These are phyloP conservation scores for Penicillium concentricum DNA, from an alignment of 2,329 filamentous ascomycete species.

Conservation along the genomic window DNA sequence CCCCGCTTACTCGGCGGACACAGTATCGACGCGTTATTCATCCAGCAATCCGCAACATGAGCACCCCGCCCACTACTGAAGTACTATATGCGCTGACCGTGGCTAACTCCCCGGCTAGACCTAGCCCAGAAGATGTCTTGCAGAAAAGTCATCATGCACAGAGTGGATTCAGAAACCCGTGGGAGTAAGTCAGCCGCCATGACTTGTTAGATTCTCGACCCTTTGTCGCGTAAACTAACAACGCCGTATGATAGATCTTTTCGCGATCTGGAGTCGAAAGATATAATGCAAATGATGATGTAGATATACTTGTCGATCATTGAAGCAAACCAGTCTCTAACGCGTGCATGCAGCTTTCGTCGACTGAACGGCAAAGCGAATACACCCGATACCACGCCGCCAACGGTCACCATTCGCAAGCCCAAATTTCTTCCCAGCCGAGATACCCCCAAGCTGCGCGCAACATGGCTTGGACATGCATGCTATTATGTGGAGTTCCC, in stretches of 20 bases:
- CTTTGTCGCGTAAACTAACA: constrained; percentile 10
- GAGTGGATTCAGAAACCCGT: constrained; percentile 45
- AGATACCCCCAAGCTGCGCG: constrained; percentile 62
- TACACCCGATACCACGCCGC: constrained; percentile 61
- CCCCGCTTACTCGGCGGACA: constrained; percentile 22
- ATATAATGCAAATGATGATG: constrained; percentile 18
- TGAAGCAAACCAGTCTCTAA: neutral
- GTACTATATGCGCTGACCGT: constrained; percentile 45
- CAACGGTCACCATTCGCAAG: constrained; percentile 64
- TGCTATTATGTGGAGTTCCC: constrained; percentile 93
- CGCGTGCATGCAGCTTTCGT: constrained; percentile 25
- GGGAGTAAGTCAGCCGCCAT: constrained; percentile 34
- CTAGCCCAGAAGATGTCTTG: constrained; percentile 40
- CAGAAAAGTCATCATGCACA: constrained; percentile 42
- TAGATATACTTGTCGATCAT: constrained; percentile 7
- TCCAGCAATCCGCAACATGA: constrained; percentile 34
- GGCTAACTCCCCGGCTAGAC: constrained; percentile 33
- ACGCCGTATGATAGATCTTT: constrained; percentile 16
- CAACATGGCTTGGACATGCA: constrained; percentile 93
- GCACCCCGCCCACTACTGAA: constrained; percentile 34
- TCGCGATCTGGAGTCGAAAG: constrained; percentile 14
- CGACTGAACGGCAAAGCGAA: constrained; percentile 52
- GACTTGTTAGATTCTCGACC: neutral
- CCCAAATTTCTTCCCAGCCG: constrained; percentile 67
- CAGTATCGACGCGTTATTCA: constrained; percentile 10